Percentiles rank a stretch among this genome's conserved stretches.
These are phyloP conservation scores for barrel medic (Medicago truncatula) DNA, from an alignment of 306 rosid genomes.

Conservation along the genomic window DNA sequence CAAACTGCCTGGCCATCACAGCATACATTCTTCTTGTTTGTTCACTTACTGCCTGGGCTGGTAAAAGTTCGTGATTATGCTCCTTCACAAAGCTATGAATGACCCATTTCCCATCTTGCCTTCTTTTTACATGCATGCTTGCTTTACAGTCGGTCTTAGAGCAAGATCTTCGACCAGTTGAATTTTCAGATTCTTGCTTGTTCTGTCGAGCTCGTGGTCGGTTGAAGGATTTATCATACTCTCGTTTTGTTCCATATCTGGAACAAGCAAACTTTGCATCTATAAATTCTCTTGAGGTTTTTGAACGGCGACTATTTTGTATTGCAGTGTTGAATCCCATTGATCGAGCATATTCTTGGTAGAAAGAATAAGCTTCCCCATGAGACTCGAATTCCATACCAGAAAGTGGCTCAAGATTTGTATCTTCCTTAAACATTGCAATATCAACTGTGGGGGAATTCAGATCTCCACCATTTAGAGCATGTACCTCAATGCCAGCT, in stretches of 20 bases:
- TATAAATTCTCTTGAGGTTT: slow-evolving; percentile 95
- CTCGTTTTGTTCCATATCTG: slow-evolving; percentile 94
- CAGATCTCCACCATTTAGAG: slow-evolving; percentile 80
- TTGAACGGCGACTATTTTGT: slow-evolving; percentile 98
- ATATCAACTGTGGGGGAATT: slow-evolving; percentile 73
- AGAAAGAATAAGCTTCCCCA: slow-evolving; percentile 93
- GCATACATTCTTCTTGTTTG: slow-evolving; percentile 98
- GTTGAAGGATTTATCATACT: slow-evolving; percentile 85
- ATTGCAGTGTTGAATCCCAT: slow-evolving; percentile 98
- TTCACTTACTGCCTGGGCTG: slow-evolving; percentile 99
- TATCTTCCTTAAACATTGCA: slow-evolving; percentile 80
- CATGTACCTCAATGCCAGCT: slow-evolving; percentile 59
- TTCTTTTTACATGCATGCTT: slow-evolving; percentile 99
- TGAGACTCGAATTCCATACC: slow-evolving; percentile 99
- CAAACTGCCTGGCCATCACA: slow-evolving; percentile 98
- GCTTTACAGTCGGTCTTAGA: slow-evolving; percentile 99
- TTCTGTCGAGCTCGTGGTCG: slow-evolving; percentile 88
- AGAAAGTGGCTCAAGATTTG: slow-evolving; percentile 96
- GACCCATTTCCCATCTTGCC: slow-evolving; percentile 96
- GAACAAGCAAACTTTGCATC: slow-evolving; percentile 99
- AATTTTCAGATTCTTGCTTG: slow-evolving; percentile 91
- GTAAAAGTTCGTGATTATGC: slow-evolving; percentile 95
- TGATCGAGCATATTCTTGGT: slow-evolving; percentile 98
- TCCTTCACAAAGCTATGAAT: slow-evolving; percentile 95
- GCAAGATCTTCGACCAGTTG: slow-evolving; percentile 91